Evolutionary conservation across 2,329 filamentous ascomycete species (phyloP), one percentile per base, ranked within the genome.

Genomic region (Diaporthe batatas): DNA sequence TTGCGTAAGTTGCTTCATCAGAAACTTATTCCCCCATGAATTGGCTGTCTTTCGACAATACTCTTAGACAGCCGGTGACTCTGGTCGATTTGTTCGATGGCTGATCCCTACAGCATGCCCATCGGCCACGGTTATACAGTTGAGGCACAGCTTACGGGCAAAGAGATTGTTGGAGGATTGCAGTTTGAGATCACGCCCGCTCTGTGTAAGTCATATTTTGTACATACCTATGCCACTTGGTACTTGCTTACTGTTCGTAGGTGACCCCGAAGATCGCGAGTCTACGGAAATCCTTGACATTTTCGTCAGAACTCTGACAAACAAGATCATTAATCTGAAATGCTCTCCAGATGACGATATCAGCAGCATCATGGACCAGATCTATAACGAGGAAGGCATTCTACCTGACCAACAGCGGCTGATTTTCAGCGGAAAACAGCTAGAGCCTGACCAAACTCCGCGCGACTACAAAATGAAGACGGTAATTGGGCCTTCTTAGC

Each of bases 131-230:
- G 84, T 0, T 84, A 85, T 69, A 82, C 82, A 0, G 80, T 87
- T 10, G 86, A 88, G 75, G 79, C 80, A 2, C 86, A 88, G 75
- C 75, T 86, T 6, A 86, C 83, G 0, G 84, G 84, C 4, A 70
- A 80, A 53, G 85, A 87, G 29, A 73, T 74, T 3, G 74, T 81
- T 6, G 82, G 82, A 21, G 84, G 84, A 4, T 72, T 88, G 2
- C 85, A 85, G 71, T 78, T 88, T 51, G 85, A 87, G 71, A 79
- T 88, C 25, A 72, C 70, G 4, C 70, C 70, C 36, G 70, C 54
- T 29, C 21, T 34, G 10, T 18, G 70, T 71, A 47, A 29, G 51
- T 51, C 21, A 1, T 32, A 18, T 32, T 42, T 10, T 10, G 23
- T 32, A 14, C n/a, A 25, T 3, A 5, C 16, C 11, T 44, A 4